A percentile compares a stretch with the other conserved stretches of the same genome.
Evolutionary conservation across 352 stramenopile genomes (phyloP).

Genomic region (Phytophthora hybrid): DNA sequence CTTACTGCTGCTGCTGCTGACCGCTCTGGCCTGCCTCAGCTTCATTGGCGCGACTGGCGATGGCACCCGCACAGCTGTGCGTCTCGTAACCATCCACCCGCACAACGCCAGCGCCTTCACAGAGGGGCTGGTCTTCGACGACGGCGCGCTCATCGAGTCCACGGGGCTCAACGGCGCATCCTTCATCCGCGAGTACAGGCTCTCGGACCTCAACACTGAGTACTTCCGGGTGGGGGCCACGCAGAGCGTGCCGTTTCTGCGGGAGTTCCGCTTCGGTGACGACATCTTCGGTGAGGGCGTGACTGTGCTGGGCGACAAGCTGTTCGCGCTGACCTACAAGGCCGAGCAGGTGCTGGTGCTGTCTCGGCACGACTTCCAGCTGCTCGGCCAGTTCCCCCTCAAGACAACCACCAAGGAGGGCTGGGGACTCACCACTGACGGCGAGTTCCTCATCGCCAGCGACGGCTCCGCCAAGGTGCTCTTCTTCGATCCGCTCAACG

Average conservation of each 20-base stretch:
- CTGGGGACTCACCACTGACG: constrained; percentile 90
- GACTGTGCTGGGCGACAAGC: constrained; percentile 69
- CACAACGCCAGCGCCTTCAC: constrained; percentile 79
- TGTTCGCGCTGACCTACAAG: constrained; percentile 90
- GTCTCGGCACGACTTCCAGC: constrained; percentile 60
- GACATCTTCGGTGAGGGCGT: constrained; percentile 87
- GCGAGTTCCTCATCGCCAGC: constrained; percentile 83
- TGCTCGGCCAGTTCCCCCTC: constrained; percentile 63
- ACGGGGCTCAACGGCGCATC: constrained; percentile 70
- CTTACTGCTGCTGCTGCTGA: constrained; percentile 24
- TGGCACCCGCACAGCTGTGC: constrained; percentile 47
- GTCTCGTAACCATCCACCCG: constrained; percentile 67
- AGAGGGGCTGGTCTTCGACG: constrained; percentile 75
- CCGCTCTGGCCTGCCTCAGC: constrained; percentile 12
- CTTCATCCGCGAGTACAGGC: constrained; percentile 76
- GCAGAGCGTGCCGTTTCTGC: constrained; percentile 27
- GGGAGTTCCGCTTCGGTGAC: constrained; percentile 67
- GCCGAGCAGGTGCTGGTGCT: constrained; percentile 68
- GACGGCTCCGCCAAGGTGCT: constrained; percentile 81
- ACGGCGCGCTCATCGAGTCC: constrained; percentile 74
- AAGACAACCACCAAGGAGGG: constrained; percentile 86
- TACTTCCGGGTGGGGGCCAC: constrained; percentile 22
- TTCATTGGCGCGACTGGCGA: constrained; percentile 10
- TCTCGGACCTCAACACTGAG: constrained; percentile 35
- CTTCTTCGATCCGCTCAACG: constrained; percentile 78